These are phyloP conservation scores for Drechmeria coniospora DNA, from an alignment of 2,329 filamentous ascomycete species.

Conservation along the genomic window DNA sequence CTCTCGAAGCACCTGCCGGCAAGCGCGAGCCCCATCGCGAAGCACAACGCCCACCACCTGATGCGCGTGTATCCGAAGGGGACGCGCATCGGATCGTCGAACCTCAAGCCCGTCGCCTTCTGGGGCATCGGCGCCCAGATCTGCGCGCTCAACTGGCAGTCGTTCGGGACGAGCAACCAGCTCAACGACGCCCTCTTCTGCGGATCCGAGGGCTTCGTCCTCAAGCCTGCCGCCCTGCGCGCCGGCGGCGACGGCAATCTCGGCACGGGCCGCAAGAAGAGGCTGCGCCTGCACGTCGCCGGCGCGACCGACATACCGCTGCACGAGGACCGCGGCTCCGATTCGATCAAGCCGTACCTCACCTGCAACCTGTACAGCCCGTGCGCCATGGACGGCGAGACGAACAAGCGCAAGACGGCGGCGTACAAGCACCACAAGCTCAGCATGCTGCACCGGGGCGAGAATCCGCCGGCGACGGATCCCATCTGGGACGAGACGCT, in stretches of 20 bases:
- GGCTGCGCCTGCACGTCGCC: constrained; percentile 40
- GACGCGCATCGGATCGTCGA: constrained; percentile 50
- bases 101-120: constrained; percentile 46
- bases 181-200: constrained; percentile 53
- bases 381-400: constrained; percentile 24
- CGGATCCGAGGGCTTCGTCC: constrained; percentile 48
- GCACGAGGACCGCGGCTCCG: constrained; percentile 30
- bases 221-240: constrained; percentile 47
- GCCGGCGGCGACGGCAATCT: constrained; percentile 36
- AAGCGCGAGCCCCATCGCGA: constrained; percentile 29
- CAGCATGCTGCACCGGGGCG: constrained; percentile 39
- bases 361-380: constrained; percentile 50
- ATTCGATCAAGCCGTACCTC: constrained; percentile 46
- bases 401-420: constrained; percentile 33
- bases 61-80: constrained; percentile 59
- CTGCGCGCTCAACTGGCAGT: constrained; percentile 57
- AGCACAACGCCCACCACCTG: constrained; percentile 48
- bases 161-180: constrained; percentile 49
- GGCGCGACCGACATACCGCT: constrained; percentile 48
- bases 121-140: constrained; percentile 56
- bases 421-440: constrained; percentile 43
- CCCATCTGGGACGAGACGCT: constrained; percentile 51
- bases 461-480: constrained; percentile 42
- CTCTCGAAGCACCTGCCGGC: constrained; percentile 34
- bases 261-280: constrained; percentile 28